Percentiles rank a stretch among this genome's conserved stretches.
Evolutionary conservation across 345 rosid species (phyloP).

Genomic region (Dimocarpus longan): DNA sequence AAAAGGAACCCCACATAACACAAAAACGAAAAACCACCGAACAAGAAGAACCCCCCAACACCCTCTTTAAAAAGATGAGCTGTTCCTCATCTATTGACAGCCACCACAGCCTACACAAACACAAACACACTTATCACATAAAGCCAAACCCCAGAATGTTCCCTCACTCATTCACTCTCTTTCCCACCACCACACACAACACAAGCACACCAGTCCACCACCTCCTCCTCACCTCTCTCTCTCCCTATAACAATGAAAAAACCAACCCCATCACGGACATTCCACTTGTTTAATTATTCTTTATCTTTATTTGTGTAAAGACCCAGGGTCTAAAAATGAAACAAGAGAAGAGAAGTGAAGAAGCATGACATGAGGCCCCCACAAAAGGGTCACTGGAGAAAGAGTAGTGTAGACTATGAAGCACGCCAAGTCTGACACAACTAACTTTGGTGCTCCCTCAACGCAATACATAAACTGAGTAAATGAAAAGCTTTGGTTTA

Average conservation of each 20-base stretch:
- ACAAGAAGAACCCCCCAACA: slow-evolving; percentile 20
- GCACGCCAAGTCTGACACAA: slow-evolving; percentile 49
- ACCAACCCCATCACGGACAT: neutral
- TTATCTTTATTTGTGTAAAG: neutral
- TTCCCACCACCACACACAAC: slow-evolving; percentile 44
- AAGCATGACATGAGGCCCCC: neutral
- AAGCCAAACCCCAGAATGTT: slow-evolving; percentile 51
- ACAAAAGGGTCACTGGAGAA: neutral
- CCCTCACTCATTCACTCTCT: slow-evolving; percentile 24
- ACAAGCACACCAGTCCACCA: slow-evolving; percentile 16
- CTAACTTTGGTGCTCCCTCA: slow-evolving; percentile 37
- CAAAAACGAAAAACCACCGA: slow-evolving; percentile 3
- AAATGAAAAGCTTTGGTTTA: slow-evolving; percentile 10
- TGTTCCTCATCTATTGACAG: slow-evolving; percentile 51
- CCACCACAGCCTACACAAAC: slow-evolving; percentile 33
- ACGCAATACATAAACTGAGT: slow-evolving; percentile 34
- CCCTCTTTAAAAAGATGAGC: slow-evolving; percentile 51
- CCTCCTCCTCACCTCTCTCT: neutral
- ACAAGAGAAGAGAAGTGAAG: neutral
- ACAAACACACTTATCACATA: slow-evolving; percentile 30
- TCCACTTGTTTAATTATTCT: neutral
- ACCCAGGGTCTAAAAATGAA: neutral
- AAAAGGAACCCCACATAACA: slow-evolving; percentile 11
- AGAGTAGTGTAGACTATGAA: slow-evolving; percentile 7
- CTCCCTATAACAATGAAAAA: neutral